Conservation (phyloP, 768 basidiomycete species). For the Suillus americanus region DNA sequence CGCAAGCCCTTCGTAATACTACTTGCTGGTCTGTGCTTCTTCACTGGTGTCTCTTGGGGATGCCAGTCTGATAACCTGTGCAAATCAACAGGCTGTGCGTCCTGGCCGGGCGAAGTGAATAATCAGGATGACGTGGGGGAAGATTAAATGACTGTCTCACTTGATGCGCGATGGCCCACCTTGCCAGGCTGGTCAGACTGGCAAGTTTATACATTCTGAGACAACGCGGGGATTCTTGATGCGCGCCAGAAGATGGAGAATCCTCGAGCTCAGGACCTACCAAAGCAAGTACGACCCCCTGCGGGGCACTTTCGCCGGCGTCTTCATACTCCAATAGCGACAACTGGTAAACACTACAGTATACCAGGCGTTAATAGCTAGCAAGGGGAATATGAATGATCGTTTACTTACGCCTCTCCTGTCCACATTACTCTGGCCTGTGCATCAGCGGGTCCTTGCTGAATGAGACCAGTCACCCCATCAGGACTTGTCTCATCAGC, state of each 20-base stretch:
- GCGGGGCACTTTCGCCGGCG: slow-evolving; percentile 55
- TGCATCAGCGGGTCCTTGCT: slow-evolving; percentile 72
- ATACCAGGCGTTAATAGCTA: not conserved
- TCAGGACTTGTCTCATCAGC: slow-evolving; percentile 37
- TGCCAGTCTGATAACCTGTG: slow-evolving; percentile 51
- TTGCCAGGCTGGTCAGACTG: slow-evolving; percentile 72
- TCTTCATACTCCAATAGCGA: slow-evolving; percentile 64
- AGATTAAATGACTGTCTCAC: slow-evolving; percentile 34
- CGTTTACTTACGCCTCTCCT: slow-evolving; percentile 64
- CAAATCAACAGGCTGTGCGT: slow-evolving; percentile 60
- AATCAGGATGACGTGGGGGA: slow-evolving; percentile 10
- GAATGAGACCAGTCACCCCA: slow-evolving; percentile 39
- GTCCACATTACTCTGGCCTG: slow-evolving; percentile 66
- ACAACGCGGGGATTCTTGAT: slow-evolving; percentile 53
- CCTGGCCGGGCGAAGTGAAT: slow-evolving; percentile 35
- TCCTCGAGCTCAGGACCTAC: slow-evolving; percentile 63
- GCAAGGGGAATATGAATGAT: not conserved
- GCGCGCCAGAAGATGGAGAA: slow-evolving; percentile 38
- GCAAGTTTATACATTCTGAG: slow-evolving; percentile 84
- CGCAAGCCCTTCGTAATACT: slow-evolving; percentile 66
- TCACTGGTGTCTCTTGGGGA: slow-evolving; percentile 44
- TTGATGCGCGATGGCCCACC: slow-evolving; percentile 70
- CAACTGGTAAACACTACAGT: slow-evolving; percentile 71
- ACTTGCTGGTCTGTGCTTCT: slow-evolving; percentile 50
- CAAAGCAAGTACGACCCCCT: slow-evolving; percentile 76